Percentiles rank a stretch among this genome's conserved stretches.
phyloP scores from a whole-genome alignment of 768 basidiomycete genomes.

The Tulasnella calospora region DNA sequence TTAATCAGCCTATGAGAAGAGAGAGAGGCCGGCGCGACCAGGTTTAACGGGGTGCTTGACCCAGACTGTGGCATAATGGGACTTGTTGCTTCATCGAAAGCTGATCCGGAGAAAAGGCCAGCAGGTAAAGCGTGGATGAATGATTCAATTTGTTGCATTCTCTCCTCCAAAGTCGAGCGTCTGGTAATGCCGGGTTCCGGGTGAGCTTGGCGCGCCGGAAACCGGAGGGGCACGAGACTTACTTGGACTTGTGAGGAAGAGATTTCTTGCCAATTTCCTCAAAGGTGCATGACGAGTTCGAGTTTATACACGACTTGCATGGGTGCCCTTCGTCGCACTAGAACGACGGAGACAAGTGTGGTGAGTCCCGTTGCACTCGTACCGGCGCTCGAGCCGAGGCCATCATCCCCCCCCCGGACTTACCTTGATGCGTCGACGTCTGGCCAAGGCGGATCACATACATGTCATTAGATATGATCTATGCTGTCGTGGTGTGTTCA shows the following conservation, averaged over 20 bases:
- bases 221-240: conserved; percentile 34
- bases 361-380: neutral
- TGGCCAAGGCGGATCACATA: conserved; percentile 33
- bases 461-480: neutral
- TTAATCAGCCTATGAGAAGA: conserved; percentile 74
- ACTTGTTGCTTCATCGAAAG: conserved; percentile 16
- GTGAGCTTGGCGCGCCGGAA: conserved; percentile 11
- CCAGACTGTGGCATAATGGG: conserved; percentile 31
- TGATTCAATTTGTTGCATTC: conserved; percentile 83
- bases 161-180: conserved; percentile 66
- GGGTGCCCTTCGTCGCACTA: conserved; percentile 81
- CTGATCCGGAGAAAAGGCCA: conserved; percentile 55
- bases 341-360: neutral
- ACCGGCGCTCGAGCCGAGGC: neutral
- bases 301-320: conserved; percentile 80
- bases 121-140: conserved; percentile 81
- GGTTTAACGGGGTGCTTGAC: conserved; percentile 45
- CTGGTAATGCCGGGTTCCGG: conserved; percentile 1
- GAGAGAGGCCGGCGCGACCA: conserved; percentile 73
- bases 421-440: conserved; percentile 69
- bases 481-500: neutral
- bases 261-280: conserved; percentile 83
- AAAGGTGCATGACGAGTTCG: conserved; percentile 76
- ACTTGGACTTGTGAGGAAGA: conserved; percentile 87
- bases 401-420: neutral